Evolutionary conservation across 176 grass and related monocot species (phyloP), one percentile per base, ranked within the genome.

Genomic region (Triticum turgidum): DNA sequence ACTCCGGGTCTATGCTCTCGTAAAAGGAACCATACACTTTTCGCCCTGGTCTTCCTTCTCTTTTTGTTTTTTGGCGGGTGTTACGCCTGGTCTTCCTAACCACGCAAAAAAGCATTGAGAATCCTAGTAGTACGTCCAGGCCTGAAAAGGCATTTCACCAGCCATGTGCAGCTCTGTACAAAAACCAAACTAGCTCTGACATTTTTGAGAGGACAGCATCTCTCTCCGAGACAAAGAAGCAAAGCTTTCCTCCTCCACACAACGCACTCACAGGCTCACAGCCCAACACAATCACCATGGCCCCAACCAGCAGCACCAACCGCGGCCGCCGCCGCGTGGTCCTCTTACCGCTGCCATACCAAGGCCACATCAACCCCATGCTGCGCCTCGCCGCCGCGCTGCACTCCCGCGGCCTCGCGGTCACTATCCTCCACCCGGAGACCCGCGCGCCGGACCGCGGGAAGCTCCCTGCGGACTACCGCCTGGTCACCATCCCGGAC

Each of bases 361-460:
- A 47, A 38, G 79, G 79, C 62, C 79, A 81, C 38, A 32, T 38
- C 39, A 81, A 45, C 79, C 79, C 79, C 61, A 81, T 81, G 38
- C 4, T 65, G 2, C 79, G 61, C 15, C 79, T 81, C 14, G 79
- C 79, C 4, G 61, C 38, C 24, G 24, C 38, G 14, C 79, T 81
- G 1, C 38, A 66, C 79, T 14, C 22, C 38, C 79, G 79, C 24
- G 79, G 79, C 79, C 34, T 81, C 61, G 13, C 79, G 8, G 6
- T 81, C 38, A 49, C 61, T 24, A 18, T 81, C 14, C 8, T 80
- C 78, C 78, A 80, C 21, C 64, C 78, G 7, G 61, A 66, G 22
- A 5, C 11, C 37, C 52, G 4, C 4, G 78, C 37, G 14, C 61
- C 22, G 7, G 78, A 80, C 61, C 34, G 39, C 22, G 3, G 6